Evolutionary conservation across 2,329 filamentous ascomycete genomes (phyloP).

Genomic region (Fusarium oligoseptatum): DNA sequence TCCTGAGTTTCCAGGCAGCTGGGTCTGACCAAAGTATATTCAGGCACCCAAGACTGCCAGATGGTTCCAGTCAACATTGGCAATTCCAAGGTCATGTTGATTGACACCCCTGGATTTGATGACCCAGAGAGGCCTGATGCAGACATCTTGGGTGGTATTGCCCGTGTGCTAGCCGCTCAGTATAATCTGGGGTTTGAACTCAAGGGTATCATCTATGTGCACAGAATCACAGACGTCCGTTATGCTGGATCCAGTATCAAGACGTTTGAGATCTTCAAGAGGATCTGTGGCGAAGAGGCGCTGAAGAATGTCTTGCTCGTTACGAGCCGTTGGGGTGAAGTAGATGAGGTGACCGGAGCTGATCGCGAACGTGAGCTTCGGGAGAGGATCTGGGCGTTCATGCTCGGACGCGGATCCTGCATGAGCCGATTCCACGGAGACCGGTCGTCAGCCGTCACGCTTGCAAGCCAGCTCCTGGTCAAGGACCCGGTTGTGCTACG

Average conservation of each 20-base stretch:
- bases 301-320: not conserved
- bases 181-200: not conserved
- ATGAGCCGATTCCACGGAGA: not conserved
- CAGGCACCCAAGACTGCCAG: not conserved
- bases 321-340: not conserved
- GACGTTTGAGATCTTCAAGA: not conserved
- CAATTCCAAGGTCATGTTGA: not conserved
- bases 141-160: not conserved
- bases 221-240: not conserved
- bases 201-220: not conserved
- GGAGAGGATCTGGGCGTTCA: not conserved
- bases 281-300: not conserved
- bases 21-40: not conserved
- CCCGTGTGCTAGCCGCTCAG: not conserved
- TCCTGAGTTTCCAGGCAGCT: not conserved
- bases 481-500: not conserved
- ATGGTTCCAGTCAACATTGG: not conserved
- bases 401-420: not conserved
- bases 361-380: not conserved
- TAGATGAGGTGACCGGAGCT: not conserved
- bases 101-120: not conserved
- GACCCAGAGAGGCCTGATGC: not conserved
- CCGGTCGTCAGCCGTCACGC: not conserved
- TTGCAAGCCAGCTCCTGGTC: not conserved
- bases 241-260: not conserved